phyloP scores from a whole-genome alignment of 805 yeast genomes.

The Scheffersomyces amazonensis region DNA sequence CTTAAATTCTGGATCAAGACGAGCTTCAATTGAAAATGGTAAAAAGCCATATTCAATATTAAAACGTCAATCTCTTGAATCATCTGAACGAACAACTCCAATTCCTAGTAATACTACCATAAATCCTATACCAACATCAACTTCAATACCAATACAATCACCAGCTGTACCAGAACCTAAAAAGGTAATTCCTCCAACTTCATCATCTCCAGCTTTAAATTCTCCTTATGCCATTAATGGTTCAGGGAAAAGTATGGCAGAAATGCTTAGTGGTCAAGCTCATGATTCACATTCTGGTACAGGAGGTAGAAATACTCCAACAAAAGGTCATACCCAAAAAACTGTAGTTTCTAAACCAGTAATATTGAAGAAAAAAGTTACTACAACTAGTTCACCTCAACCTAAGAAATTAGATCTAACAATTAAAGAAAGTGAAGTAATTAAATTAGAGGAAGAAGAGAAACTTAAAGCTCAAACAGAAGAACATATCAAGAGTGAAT shows the following conservation, averaged over 20 bases:
- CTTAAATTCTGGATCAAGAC: background rate
- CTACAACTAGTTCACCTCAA: constrained; percentile 6
- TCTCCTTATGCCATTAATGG: constrained; percentile 12
- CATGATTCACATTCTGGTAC: constrained; percentile 6
- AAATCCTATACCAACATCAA: background rate
- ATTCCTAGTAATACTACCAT: background rate
- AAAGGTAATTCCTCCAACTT: constrained; percentile 12
- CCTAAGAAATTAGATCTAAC: constrained; percentile 9
- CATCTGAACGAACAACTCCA: background rate
- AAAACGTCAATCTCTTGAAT: constrained; percentile 9
- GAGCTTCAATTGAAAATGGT: background rate
- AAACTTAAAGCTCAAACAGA: background rate
- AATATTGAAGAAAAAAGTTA: constrained; percentile 34
- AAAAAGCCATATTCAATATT: constrained; percentile 16
- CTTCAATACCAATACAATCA: background rate
- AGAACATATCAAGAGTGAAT: background rate
- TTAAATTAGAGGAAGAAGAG: constrained; percentile 4
- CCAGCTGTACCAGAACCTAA: constrained; percentile 1
- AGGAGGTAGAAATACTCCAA: constrained; percentile 14
- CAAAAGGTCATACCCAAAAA: constrained; percentile 18
- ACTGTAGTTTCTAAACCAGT: constrained; percentile 28
- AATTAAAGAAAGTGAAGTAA: constrained; percentile 8
- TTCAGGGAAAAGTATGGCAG: constrained; percentile 37
- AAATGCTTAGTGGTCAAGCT: constrained; percentile 26
- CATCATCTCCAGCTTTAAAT: constrained; percentile 14